These are phyloP conservation scores for Raphanus raphanistrum DNA, from an alignment of 345 rosid genomes.

Conservation along the genomic window DNA sequence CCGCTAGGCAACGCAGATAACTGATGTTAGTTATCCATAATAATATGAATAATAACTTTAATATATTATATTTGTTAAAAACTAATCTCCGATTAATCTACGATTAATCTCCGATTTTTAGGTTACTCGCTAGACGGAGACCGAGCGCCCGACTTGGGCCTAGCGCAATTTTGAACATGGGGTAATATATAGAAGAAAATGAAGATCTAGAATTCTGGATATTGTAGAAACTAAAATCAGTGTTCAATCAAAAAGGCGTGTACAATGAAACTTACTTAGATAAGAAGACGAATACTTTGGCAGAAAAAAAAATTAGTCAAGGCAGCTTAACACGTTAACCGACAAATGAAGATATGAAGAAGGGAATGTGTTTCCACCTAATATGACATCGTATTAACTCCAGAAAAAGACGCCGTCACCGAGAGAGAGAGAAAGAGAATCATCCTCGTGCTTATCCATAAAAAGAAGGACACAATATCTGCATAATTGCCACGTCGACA, in stretches of 20 bases:
- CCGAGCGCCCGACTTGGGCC: no score
- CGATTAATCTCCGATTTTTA: no score
- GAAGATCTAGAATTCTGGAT: no score
- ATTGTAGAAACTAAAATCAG: not conserved
- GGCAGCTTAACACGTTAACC: constrained; percentile 1
- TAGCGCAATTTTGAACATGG: no score
- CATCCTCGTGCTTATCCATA: constrained; percentile 19
- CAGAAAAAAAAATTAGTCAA: not conserved
- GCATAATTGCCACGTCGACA: constrained; percentile 26
- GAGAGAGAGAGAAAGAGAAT: not conserved
- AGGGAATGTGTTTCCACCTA: constrained; percentile 19
- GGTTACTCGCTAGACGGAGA: no score
- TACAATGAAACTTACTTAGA: not conserved
- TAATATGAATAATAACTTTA: no score
- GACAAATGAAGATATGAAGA: constrained; percentile 12
- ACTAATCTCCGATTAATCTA: no score
- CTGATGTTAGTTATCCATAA: no score
- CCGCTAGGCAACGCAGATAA: no score
- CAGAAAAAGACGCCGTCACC: not conserved
- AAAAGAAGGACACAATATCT: constrained; percentile 1
- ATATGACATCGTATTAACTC: constrained; percentile 29
- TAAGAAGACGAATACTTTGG: not conserved
- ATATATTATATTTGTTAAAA: no score
- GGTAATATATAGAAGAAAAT: no score
- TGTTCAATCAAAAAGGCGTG: not conserved